phyloP scores from a whole-genome alignment of 2,329 filamentous ascomycete genomes.

The Aspergillus sclerotialis region DNA sequence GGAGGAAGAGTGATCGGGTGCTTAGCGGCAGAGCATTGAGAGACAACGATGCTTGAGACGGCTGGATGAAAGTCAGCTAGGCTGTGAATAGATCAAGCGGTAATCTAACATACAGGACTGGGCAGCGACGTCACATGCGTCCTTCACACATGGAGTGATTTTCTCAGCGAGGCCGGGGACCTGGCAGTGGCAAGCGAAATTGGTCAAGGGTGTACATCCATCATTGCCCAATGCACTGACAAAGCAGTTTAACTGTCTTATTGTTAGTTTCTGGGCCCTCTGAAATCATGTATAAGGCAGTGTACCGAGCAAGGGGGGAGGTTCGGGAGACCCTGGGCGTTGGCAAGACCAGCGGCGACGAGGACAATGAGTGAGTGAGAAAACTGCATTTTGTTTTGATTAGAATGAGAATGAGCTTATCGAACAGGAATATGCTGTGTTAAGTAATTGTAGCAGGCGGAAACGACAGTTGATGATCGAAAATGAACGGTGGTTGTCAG shows the following conservation, averaged over 20 bases:
- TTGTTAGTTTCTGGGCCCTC: background rate
- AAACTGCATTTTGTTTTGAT: conserved; percentile 26
- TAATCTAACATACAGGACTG: conserved; percentile 27
- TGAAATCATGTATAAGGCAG: background rate
- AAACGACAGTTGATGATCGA: background rate
- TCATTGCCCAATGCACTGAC: conserved; percentile 33
- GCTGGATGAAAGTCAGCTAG: conserved; percentile 14
- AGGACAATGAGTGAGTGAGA: conserved; percentile 26
- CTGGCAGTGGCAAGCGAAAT: conserved; percentile 46
- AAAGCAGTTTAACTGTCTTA: conserved; percentile 41
- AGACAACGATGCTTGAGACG: conserved; percentile 29
- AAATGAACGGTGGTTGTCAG: no score
- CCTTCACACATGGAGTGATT: conserved; percentile 43
- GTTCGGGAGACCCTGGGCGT: conserved; percentile 40
- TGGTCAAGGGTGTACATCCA: conserved; percentile 39
- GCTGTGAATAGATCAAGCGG: background rate
- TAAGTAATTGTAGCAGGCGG: background rate
- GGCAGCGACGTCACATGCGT: conserved; percentile 33
- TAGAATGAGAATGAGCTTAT: background rate
- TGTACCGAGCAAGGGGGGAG: conserved; percentile 43
- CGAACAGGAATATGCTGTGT: background rate
- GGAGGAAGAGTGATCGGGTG: conserved; percentile 31
- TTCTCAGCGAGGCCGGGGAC: conserved; percentile 35
- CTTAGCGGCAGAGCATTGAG: conserved; percentile 28
- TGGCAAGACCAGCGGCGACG: conserved; percentile 38